Percentiles rank a stretch among this genome's conserved stretches.
Conservation (phyloP, 345 rosid species). For the Clarkia xantiana region DNA sequence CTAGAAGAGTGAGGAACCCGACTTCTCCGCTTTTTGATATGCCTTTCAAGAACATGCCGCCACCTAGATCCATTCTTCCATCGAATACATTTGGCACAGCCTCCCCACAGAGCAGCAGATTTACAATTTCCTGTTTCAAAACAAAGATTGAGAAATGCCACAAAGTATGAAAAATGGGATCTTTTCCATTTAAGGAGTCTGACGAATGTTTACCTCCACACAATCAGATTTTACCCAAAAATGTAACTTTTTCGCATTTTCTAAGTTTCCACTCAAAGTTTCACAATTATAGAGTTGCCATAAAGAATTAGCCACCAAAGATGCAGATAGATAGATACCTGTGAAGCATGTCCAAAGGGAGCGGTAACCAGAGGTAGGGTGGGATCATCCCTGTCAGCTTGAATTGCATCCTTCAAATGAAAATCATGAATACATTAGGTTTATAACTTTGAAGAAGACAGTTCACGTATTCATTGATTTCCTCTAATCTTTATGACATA, state of each 20-base stretch:
- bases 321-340: slow-evolving; percentile 28
- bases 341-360: slow-evolving; percentile 99
- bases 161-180: too few species aligned
- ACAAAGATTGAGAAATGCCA: slow-evolving; percentile 2
- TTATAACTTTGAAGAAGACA: too few species aligned
- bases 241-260: too few species aligned
- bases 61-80: slow-evolving; percentile 95
- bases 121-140: slow-evolving; percentile 77
- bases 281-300: too few species aligned
- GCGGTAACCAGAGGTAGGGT: slow-evolving; percentile 82
- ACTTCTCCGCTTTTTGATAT: slow-evolving; percentile 70
- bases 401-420: slow-evolving; percentile 50
- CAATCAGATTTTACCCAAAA: too few species aligned
- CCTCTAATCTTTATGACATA: too few species aligned
- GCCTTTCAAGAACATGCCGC: slow-evolving; percentile 89
- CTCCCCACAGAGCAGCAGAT: slow-evolving; percentile 83
- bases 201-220: background rate
- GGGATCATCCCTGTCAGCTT: slow-evolving; percentile 95
- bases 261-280: too few species aligned
- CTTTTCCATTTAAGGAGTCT: background rate
- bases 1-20: slow-evolving; percentile 90
- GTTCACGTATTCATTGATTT: too few species aligned
- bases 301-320: background rate
- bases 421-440: background rate
- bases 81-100: slow-evolving; percentile 96